phyloP scores from a whole-genome alignment of 2,329 filamentous ascomycete species.

The Xylaria sp. region DNA sequence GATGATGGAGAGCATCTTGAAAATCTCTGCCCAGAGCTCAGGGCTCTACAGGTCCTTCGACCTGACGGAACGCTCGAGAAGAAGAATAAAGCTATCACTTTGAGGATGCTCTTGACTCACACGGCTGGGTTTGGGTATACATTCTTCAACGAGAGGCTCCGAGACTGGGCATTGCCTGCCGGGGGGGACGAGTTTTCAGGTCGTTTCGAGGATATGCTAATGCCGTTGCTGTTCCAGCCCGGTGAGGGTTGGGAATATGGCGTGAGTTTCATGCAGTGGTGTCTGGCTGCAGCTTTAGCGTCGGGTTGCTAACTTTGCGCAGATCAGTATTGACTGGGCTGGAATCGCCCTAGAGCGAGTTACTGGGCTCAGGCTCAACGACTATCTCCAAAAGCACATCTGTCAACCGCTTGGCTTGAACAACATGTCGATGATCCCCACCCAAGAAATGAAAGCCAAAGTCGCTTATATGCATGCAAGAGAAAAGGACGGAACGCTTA shows the following conservation, averaged over 20 bases:
- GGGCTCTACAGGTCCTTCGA: conserved; percentile 48
- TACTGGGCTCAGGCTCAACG: conserved; percentile 56
- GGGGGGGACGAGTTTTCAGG: conserved; percentile 69
- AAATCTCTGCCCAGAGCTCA: conserved; percentile 61
- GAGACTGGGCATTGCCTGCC: conserved; percentile 59
- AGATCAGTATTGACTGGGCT: conserved; percentile 65
- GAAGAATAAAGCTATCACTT: conserved; percentile 62
- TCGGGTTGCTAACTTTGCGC: conserved; percentile 10
- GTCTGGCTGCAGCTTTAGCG: not conserved
- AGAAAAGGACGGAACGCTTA: conserved; percentile 55
- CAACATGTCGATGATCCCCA: conserved; percentile 67
- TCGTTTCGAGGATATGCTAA: conserved; percentile 60
- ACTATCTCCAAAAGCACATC: conserved; percentile 60
- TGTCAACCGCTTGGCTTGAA: conserved; percentile 59
- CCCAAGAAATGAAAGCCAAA: conserved; percentile 61
- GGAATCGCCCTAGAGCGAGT: conserved; percentile 60
- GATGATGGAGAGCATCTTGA: conserved; percentile 61
- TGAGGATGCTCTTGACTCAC: conserved; percentile 68
- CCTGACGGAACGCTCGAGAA: conserved; percentile 52
- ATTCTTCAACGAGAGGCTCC: conserved; percentile 62
- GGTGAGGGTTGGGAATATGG: conserved; percentile 71
- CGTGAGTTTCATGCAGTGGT: conserved; percentile 49
- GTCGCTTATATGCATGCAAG: conserved; percentile 68
- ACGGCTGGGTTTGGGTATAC: conserved; percentile 67
- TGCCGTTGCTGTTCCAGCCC: conserved; percentile 70